These are phyloP conservation scores for Raffaelea arxii DNA, from an alignment of 2,329 filamentous ascomycete genomes.

Conservation along the genomic window DNA sequence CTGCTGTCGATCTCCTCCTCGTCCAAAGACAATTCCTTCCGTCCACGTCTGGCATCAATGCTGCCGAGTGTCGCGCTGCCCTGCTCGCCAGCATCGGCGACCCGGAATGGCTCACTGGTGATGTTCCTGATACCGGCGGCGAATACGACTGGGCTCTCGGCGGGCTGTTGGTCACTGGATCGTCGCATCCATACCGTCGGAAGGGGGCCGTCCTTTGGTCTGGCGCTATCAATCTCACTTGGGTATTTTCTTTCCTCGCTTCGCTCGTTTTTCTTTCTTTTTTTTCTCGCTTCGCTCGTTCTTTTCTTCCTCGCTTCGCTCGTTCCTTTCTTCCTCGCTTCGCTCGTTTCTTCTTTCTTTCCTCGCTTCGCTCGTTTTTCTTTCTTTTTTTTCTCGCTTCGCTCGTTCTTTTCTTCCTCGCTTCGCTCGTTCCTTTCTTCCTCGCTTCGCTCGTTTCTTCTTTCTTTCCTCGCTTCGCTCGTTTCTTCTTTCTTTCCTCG, in stretches of 20 bases:
- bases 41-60: conserved; percentile 26
- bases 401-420: too few relatives aligned
- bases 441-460: too few relatives aligned
- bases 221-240: conserved; percentile 35
- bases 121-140: conserved; percentile 21
- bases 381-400: too few relatives aligned
- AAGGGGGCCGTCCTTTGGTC: conserved; percentile 31
- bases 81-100: conserved; percentile 19
- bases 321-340: too few relatives aligned
- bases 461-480: too few relatives aligned
- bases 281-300: too few relatives aligned
- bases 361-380: too few relatives aligned
- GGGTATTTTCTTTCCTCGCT: conserved; percentile 30
- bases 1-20: conserved; percentile 28
- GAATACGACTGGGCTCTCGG: conserved; percentile 31
- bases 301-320: too few relatives aligned
- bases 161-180: conserved; percentile 29
- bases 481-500: not conserved
- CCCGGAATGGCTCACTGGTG: conserved; percentile 18
- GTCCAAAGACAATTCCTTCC: too few relatives aligned
- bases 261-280: too few relatives aligned
- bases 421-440: too few relatives aligned
- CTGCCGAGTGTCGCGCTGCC: conserved; percentile 12
- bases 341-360: too few relatives aligned
- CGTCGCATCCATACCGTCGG: conserved; percentile 25